Evolutionary conservation across 2,329 filamentous ascomycete species (phyloP), one percentile per base, ranked within the genome.

Genomic region (Neofusicoccum laricinum): DNA sequence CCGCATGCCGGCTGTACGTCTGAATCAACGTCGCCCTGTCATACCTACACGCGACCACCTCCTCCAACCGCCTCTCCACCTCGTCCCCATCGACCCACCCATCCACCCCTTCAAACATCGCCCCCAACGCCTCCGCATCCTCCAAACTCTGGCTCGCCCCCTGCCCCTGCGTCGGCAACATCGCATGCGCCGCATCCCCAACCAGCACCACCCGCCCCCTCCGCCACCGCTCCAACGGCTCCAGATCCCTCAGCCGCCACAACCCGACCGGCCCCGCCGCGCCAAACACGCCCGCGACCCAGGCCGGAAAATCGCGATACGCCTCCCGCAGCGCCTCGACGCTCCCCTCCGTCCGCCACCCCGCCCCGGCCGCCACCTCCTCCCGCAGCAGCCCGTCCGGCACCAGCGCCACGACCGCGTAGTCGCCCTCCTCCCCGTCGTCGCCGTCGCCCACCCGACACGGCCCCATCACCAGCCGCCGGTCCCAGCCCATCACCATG

Each of bases 151-250:
- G 84, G 3, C 80, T 82, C 0, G 81, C 79, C 0, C 85, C 85
- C 70, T 87, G 85, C 1, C 84, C 84, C 0, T 80, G 81, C 5
- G 80, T 82, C 0, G 85, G 79, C 2, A 82, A 80, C 63, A 87
- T 75, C 0, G 84, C 84, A 72, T 87, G 85, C 0, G 84, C 84
- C 2, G 84, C 84, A 70, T 87, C 85, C 3, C 85, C 85, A 2
- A 86, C 72, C 1, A 88, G 72, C 4, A 87, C 76, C 2, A 85
- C 78, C 0, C 82, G 76, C 10, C 80, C 73, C 5, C 76, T 71
- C 19, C 77, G 75, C 83, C 83, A 85, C 1, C 68, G 75, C 2
- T 67, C 64, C n/a, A 82, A 61, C 0, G 79, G 76, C 55, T 81
- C 79, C 30, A 79, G 66, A 65, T 82, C 80, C 32, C 79, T 76